Evolutionary conservation across 108 stramenopile species (phyloP).

Genomic region (Nitzschia sp.): DNA sequence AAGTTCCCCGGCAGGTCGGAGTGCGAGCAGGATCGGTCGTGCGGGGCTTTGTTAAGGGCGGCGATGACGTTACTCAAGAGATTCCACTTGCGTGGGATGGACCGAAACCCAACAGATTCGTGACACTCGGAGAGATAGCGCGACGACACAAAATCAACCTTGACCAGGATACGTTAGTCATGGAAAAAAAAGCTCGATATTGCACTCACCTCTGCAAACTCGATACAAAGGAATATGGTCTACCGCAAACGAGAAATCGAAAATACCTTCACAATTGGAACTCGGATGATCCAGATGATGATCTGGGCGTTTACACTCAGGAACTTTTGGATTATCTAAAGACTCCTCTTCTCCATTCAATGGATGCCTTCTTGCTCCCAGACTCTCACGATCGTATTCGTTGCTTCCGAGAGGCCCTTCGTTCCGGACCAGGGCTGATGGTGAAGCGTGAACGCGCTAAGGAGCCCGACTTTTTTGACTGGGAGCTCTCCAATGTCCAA

Average conservation of each 20-base stretch:
- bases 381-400: slow-evolving; percentile 76
- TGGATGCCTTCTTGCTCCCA: slow-evolving; percentile 74
- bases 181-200: slow-evolving; percentile 60
- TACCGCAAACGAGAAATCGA: slow-evolving; percentile 77
- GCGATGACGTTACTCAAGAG: slow-evolving; percentile 6
- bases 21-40: slow-evolving; percentile 62
- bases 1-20: slow-evolving; percentile 59
- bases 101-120: slow-evolving; percentile 20
- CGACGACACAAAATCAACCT: slow-evolving; percentile 48
- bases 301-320: slow-evolving; percentile 73
- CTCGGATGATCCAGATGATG: slow-evolving; percentile 49
- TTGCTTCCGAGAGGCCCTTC: slow-evolving; percentile 55
- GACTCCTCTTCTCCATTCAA: slow-evolving; percentile 62
- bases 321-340: slow-evolving; percentile 60
- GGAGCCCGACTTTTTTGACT: slow-evolving; percentile 71
- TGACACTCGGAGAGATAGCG: slow-evolving; percentile 56
- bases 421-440: slow-evolving; percentile 55
- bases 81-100: slow-evolving; percentile 3
- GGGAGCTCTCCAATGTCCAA: slow-evolving; percentile 24
- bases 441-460: slow-evolving; percentile 34
- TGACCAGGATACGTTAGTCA: slow-evolving; percentile 53
- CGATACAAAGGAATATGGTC: slow-evolving; percentile 77
- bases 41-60: slow-evolving; percentile 48
- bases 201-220: slow-evolving; percentile 61
- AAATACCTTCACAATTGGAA: slow-evolving; percentile 78